Evolutionary conservation across 2,329 filamentous ascomycete genomes (phyloP), one percentile per base, ranked within the genome.

Genomic region (Talaromyces islandicus): DNA sequence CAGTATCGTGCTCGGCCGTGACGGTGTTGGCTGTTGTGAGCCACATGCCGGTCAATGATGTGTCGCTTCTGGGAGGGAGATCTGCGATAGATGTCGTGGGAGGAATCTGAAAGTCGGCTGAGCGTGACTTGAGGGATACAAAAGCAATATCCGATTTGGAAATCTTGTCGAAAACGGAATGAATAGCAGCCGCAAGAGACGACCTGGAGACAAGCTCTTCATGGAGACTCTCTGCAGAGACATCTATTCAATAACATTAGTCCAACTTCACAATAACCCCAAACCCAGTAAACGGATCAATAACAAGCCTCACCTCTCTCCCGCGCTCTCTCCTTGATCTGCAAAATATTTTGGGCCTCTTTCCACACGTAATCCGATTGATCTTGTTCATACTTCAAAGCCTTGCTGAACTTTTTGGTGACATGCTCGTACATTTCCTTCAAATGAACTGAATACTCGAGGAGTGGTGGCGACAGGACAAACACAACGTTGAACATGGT

Each of bases 401-500:
- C 91, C 77, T 93, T 96, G 70, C 92, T 92, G 67, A 96, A 88
- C 75, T 95, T 95, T 73, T 92, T 94, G 64, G 92, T 88, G 43
- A 97, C 88, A 71, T 96, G 90, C 58, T 90, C 83, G 72, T 96
- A 96, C 70, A 97, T 87, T 64, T 95, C 90, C 50, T 88, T 84
- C 52, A 95, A 79, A 12, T 84, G 79, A 69, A 79, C 81, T 60
- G 90, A 89, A 65, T 89, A 87, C 70, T 96, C 90, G 60, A 92
- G 81, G 57, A 88, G 85, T 55, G 88, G 88, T 3, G 92, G 90
- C 65, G 91, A 89, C 64, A 97, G 79, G 56, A 96, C 90, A 73
- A 97, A 97, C 25, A 97, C 92, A 11, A 97, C 84, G 73, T 97
- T 96, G 77, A 99, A 99, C 93, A 97, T 97, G 64, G 88, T 92